These are phyloP conservation scores for Ambispora gerdemannii DNA, from an alignment of 192 early-diverging fungal genomes.

Conservation along the genomic window DNA sequence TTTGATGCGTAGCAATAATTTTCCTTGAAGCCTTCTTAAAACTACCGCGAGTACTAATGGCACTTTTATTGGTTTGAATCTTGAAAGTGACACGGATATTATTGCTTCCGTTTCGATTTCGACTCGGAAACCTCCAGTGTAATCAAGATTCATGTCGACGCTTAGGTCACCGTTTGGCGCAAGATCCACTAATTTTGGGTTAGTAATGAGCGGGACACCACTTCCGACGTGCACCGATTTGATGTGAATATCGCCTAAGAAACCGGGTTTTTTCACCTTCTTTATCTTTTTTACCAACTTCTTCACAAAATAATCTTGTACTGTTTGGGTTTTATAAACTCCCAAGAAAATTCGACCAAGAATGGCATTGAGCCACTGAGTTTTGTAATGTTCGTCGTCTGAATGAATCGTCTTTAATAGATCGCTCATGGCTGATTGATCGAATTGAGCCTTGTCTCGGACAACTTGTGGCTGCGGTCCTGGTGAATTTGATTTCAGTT, in stretches of 20 bases:
- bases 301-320: conserved; percentile 60
- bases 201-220: conserved; percentile 75
- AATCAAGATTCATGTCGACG: conserved; percentile 78
- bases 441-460: conserved; percentile 42
- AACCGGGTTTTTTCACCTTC: conserved; percentile 64
- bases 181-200: conserved; percentile 68
- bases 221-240: conserved; percentile 76
- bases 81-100: conserved; percentile 31
- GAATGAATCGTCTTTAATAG: conserved; percentile 46
- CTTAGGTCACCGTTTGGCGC: conserved; percentile 66
- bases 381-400: conserved; percentile 48
- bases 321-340: conserved; percentile 61
- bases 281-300: conserved; percentile 66
- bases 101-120: conserved; percentile 68
- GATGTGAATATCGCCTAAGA: conserved; percentile 81
- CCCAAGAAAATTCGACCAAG: conserved; percentile 79
- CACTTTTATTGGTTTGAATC: conserved; percentile 59
- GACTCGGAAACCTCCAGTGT: conserved; percentile 71
- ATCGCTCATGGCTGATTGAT: conserved; percentile 34
- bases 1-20: conserved; percentile 76
- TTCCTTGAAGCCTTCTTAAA: conserved; percentile 71
- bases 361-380: conserved; percentile 79
- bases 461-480: conserved; percentile 32
- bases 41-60: conserved; percentile 77
- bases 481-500: conserved; percentile 31